Base-by-base conservation (phyloP, 2,329 filamentous ascomycete species). In the Trichoderma sp. region DNA sequence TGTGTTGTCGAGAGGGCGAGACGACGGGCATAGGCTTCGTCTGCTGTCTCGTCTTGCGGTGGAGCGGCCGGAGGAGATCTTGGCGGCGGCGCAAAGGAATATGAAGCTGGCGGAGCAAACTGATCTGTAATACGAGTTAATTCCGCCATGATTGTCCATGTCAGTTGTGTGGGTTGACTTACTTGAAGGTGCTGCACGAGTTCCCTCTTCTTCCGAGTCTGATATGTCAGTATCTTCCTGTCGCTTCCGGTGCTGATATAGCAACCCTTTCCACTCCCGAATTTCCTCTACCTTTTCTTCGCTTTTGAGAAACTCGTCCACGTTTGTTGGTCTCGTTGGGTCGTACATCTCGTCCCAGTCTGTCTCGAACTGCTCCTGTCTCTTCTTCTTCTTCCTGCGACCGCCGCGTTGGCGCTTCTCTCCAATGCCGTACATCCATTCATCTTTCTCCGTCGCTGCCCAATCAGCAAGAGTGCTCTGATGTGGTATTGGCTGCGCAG, bases 341-440 rank as follows among this genome's bases (percentile, higher is more conserved):
- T 97, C 94, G 77, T 97, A 97, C 27, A 95, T 87, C 76, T 96
- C 93, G 76, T 97, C 91, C 93, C 93, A 97, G 75, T 97, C 90
- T n/a, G 86, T 88, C 76, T 88, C 85, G 61, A 84, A 80, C 34
- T 84, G 78, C 56, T 83, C 82, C 71, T 86, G 84, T 69, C 88
- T 85, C 73, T 87, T 86, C 78, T 89, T 90, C 83, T 92, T 92
- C 79, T 91, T 90, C 79, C 91, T 93, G 69, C 92, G 89, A 50
- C 92, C 91, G 67, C 92, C 92, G 59, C 92, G 88, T 75, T 91
- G 88, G 67, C 89, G 86, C 79, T 92, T 91, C 74, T 91, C 86
- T 22, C 79, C 82, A 53, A 78, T 73, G 29, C 80, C 83, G 76
- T 92, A 93, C 70, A 89, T 87, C 70, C 93, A 93, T 67, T 97